Base-by-base conservation (phyloP, 257 asterid genomes). In the Fraxinus excelsior region DNA sequence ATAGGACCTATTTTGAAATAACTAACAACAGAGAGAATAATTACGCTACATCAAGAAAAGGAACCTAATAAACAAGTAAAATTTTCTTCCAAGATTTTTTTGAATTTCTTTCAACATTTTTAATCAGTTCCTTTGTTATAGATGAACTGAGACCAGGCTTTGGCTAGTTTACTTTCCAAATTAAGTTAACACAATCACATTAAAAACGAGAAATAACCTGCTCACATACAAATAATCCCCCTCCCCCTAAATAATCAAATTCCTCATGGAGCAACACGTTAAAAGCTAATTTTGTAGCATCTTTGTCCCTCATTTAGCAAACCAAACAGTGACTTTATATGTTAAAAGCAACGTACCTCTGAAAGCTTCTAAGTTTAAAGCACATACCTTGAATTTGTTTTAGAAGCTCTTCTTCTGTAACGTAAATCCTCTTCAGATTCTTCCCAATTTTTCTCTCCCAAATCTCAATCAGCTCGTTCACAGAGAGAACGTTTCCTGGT, bases 371-470 rank as follows among this genome's bases (percentile, higher is more conserved):
- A 19, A 56, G 10, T 56, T 19, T 7, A 7, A 80, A 71, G 34
- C 26, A 14, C 80, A 23, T 81, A 91, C 98, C 95, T 38, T 80
- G 85, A 40, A 92, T 94, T 73, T 78, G 86, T 86, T 75, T 67
- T 40, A 94, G 91, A 64, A 94, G 89, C 79, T 80, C 90, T 71
- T 85, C 96, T 75, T 84, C 94, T 18, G 97, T 58, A 75, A 91
- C 4, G 72, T 84, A 85, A 23, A 56, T 80, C 85, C 80, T 90
- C 83, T 91, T 87, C 25, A 94, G 93, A 16, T 32, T 74, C 85
- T 86, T 90, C 34, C 90, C 90, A 11, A 91, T 87, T 74, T 94
- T 94, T n/a, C 66, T 76, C 91, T 94, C 97, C 99, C 99, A 94
- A 67, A 90, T 78, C 79, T 84, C 87, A 56, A 94, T 90, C 75